Evolutionary conservation across 805 yeast genomes (phyloP), one percentile per base, ranked within the genome.

Genomic region (Ogataea dorogensis): DNA sequence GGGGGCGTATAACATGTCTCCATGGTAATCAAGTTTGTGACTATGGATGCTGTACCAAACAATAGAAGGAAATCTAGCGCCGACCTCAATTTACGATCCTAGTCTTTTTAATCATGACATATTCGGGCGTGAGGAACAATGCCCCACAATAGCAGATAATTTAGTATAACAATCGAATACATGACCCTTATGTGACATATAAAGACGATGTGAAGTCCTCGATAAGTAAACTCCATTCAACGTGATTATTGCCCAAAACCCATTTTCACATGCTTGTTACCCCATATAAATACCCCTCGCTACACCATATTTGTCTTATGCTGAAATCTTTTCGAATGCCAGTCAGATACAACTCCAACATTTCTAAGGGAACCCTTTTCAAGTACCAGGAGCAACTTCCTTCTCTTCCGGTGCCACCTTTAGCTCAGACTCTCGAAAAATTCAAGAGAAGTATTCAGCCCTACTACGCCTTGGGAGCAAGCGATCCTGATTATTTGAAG

Each of bases 371-470:
- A 24, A 76, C 74, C 42, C 78, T 91, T 43, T 86, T 67, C 65
- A 73, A 79, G 46, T 77, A 70, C 65, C 96, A 89, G 59, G 68
- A 72, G 25, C 65, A 77, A 29, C 73, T 91, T 36, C 97, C 97
- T 5, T 70, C 77, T 32, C 73, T 91, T 48, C 97, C 97, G 0
- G 95, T 91, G 5, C 98, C 98, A 2, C 63, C 80, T 1, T 69
- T 91, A 40, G 71, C 77, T 38, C 77, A 79, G 35, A 86, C 97
- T 3, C 73, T 84, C 28, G 59, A 66, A 8, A 75, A 75, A 42
- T 91, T 86, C 60, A 69, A 89, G 54, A 68, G 73, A 44, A 75
- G 94, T 2, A 75, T 91, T 30, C 74, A 73, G 50, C 96, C 98
- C 1, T 77, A 70, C 33, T 70, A 75, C 33, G 66, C 73, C 11